Evolutionary conservation across 495 filamentous ascomycete species (phyloP).

Genomic region (Pseudotulostoma volvatum): DNA sequence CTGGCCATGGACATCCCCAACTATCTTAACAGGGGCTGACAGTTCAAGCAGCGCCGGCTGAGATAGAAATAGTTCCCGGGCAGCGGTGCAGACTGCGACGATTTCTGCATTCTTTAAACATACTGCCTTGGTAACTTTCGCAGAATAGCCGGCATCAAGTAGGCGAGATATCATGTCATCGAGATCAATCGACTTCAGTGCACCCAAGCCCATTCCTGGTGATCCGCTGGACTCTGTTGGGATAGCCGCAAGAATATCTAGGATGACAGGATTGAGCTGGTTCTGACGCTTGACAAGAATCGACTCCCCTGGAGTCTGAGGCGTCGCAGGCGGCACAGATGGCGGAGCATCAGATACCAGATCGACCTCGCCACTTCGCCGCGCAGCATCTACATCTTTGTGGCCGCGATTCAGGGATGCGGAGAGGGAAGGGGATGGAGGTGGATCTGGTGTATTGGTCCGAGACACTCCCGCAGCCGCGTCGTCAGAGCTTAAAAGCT

Average conservation of each 20-base stretch:
- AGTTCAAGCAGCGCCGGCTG: constrained; percentile 89
- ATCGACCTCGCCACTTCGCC: constrained; percentile 81
- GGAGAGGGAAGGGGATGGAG: constrained; percentile 79
- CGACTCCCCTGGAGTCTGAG: constrained; percentile 36
- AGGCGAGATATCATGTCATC: constrained; percentile 96
- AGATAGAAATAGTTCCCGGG: constrained; percentile 72
- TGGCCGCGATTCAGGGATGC: constrained; percentile 59
- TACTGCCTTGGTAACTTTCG: constrained; percentile 93
- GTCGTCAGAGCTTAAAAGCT: constrained; percentile 17
- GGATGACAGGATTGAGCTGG: constrained; percentile 44
- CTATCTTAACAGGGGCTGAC: constrained; percentile 94
- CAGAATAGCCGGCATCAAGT: constrained; percentile 85
- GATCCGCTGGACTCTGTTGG: constrained; percentile 24
- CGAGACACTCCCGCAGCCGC: constrained; percentile 18
- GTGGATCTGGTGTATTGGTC: constrained; percentile 47
- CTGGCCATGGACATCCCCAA: constrained; percentile 95
- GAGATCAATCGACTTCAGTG: constrained; percentile 78
- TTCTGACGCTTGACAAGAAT: constrained; percentile 69
- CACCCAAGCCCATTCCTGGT: constrained; percentile 39
- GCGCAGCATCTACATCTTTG: constrained; percentile 62
- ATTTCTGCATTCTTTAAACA: constrained; percentile 98
- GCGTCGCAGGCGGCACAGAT: constrained; percentile 23
- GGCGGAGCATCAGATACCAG: constrained; percentile 89
- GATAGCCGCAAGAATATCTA: constrained; percentile 30
- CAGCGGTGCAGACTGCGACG: constrained; percentile 72